Evolutionary conservation across 352 stramenopile genomes (phyloP), one percentile per base, ranked within the genome.

Genomic region (Pythium brachiatum): DNA sequence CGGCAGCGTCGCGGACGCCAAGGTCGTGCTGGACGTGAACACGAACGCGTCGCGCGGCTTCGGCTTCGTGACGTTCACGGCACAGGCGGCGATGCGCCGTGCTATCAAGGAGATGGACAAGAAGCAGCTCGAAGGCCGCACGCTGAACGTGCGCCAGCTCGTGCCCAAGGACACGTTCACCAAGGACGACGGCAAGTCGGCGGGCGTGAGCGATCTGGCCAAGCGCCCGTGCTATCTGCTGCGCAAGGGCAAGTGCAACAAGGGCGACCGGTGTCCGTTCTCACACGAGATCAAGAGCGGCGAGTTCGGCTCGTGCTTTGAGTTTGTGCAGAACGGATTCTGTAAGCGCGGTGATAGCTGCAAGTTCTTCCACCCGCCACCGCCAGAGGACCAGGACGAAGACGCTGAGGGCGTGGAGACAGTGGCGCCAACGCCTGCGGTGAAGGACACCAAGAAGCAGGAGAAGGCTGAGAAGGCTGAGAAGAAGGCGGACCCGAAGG

Each of bases 21-120:
- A 90, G 53, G 79, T 95, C 29, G 83, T 92, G 63, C 66, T 80
- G 21, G 81, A 92, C 54, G 75, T 65, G 2, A 57, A 71, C 39
- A 85, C 75, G 21, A 83, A 86, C 44, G 66, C 74, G 68, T 90
- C 83, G 46, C 76, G 77, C 7, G 86, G 82, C 64, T 93, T 95
- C 62, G 86, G 83, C 52, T 95, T 93, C 54, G 86, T 95, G 53
- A 91, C 85, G 26, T 95, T 90, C 74, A 86, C 80, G 39, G 73
- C 78, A 15, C 69, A 70, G 41, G 85, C 85, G 8, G 73, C 83
- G 25, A 91, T 90, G 77, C 78, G 82, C 26, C 74, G 75, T 12
- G 86, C 83, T 23, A 86, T 94, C 50, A 81, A 88, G 41, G 72
- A 76, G 21, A 90, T 91, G 79, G 78, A 94, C 74, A 76, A 83